Conservation (phyloP, 768 basidiomycete species). For the Suillus placidus region DNA sequence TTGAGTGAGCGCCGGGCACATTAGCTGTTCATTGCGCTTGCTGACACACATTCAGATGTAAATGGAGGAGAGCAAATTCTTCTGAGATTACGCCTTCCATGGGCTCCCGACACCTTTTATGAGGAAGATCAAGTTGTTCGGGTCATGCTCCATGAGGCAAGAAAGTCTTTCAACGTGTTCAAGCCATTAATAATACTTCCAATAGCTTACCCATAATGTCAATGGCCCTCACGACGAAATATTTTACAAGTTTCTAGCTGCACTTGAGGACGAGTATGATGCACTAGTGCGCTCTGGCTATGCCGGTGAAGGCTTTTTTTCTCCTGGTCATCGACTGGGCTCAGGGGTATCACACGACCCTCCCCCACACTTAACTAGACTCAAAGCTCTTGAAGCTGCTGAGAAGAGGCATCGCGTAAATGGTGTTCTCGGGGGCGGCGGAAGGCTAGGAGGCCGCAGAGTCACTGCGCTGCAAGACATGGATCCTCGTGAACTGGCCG, state of each 20-base stretch:
- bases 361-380: conserved; percentile 63
- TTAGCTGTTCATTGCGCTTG: conserved; percentile 8
- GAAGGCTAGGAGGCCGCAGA: conserved; percentile 61
- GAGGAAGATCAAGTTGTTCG: conserved; percentile 75
- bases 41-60: conserved; percentile 50
- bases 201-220: conserved; percentile 83
- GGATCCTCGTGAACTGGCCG: conserved; percentile 73
- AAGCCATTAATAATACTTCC: background rate
- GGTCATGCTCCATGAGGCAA: conserved; percentile 91
- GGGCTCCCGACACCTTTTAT: conserved; percentile 68
- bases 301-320: conserved; percentile 88
- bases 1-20: conserved; percentile 37
- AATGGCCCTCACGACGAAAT: conserved; percentile 89
- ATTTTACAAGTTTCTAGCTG: conserved; percentile 73
- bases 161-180: conserved; percentile 12
- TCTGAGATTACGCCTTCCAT: conserved; percentile 75
- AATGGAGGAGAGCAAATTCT: conserved; percentile 84
- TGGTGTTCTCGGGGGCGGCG: conserved; percentile 51
- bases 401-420: conserved; percentile 64
- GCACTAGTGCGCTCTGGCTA: conserved; percentile 80
- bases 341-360: conserved; percentile 65
- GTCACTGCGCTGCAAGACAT: conserved; percentile 41
- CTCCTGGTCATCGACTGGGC: conserved; percentile 75
- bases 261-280: conserved; percentile 85
- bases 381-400: conserved; percentile 76